Evolutionary conservation across 2,329 filamentous ascomycete genomes (phyloP), one percentile per base, ranked within the genome.

Genomic region (Apiospora malaysiana): DNA sequence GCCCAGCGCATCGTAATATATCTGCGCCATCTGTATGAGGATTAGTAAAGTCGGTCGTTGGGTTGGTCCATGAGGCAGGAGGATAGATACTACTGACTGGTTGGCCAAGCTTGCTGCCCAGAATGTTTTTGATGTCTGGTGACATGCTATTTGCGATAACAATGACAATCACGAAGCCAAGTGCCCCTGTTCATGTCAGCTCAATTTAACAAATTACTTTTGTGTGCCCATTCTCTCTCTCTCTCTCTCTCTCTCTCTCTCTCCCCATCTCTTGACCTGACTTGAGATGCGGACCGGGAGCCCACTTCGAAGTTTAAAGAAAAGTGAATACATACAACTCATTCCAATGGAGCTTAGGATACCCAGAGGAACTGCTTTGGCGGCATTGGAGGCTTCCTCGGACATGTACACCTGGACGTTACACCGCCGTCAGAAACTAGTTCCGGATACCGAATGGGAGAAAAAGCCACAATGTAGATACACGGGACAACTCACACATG

Each of bases 321-420:
- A n/a, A n/a, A n/a, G n/a, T n/a, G n/a, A n/a, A n/a, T n/a, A n/a
- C n/a, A n/a, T n/a, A 66, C 65, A 66, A 40, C 65, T 45, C 65
- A 66, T 66, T 2, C 65, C 65, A 9, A 27, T 18, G 5, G 65
- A 66, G 65, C 40, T 32, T 18, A 68, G 4, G 27, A 68, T 68
- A 9, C 43, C 67, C 23, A 68, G 5, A 4, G 67, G 67, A 9
- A 68, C 67, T 14, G 46, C 67, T 6, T 42, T n/a, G 0, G 67
- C 67, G 32, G 67, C 67, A 23, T 68, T 68, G 18, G 67, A 40
- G 16, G 67, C 67, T 16, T 68, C 67, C n/a, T 68, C 67, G 2
- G 46, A 21, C 32, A 68, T 68, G n/a, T 68, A 42, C 21, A 68
- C 46, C 67, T 68, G 9, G 4, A 25, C 9, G 4, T 25, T 0